Base-by-base conservation (phyloP, 164 flowering plant species). In the Tinospora cordifolia region DNA sequence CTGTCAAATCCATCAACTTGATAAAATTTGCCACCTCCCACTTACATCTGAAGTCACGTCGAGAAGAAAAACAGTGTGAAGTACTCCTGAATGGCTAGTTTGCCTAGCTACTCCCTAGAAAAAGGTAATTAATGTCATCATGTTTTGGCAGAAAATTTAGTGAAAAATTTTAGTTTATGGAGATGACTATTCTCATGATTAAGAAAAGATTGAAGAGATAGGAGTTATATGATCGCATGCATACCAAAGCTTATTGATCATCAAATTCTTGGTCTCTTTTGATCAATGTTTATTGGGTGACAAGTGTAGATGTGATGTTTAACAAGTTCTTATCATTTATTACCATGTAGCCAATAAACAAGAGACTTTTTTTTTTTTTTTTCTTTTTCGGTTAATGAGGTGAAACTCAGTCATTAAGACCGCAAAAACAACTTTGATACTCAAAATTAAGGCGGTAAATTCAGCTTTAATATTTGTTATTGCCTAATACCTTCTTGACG, bases 1-100 rank as follows among this genome's bases (percentile, higher is more conserved):
- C 22, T 36, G 46, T 64, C 67, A 64, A 64, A 64, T 64, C 67
- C 67, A 64, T 64, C 67, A 17, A 38, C 67, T 64, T 38, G 67
- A 64, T 64, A 15, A 64, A 64, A 14, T 64, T 64, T 64, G 46
- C 47, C 46, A 64, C 67, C 66, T 46, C 63, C 63, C 59, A 60
- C 63, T 24, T 60, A 4, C n/a, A 60, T 60, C 36, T 25, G 67
- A 64, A 64, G 67, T 64, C 67, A 64, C 46, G 40, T 64, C 67
- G 46, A 64, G 7, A 17, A 19, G 60, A 54, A 19, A 10, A 54
- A 54, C 60, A n/a, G 60, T 21, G 8, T 54, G n/a, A 54, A 54
- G 60, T 54, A n/a, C 49, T 66, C 17, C 30, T 22, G 26, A 21
- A 66, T 21, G 4, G 36, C 25, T n/a, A 46, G 57, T 64, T 66